phyloP scores from a whole-genome alignment of 257 asterid genomes.

The Coffea eugenioides region DNA sequence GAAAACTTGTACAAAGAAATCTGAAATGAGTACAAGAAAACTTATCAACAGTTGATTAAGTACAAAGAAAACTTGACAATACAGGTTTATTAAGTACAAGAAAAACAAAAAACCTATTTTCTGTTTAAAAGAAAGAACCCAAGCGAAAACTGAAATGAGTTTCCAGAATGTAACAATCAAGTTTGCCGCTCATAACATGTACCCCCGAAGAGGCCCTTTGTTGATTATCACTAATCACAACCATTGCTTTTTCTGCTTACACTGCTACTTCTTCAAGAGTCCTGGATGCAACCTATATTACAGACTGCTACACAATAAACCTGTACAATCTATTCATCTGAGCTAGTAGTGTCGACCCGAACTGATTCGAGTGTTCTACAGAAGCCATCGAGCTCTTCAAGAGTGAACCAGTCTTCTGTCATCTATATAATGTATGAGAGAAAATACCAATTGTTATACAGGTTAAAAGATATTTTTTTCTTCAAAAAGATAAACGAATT shows the following conservation, averaged over 20 bases:
- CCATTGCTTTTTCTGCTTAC: not conserved
- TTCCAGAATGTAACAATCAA: not conserved
- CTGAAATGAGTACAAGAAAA: no score
- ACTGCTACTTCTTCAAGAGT: not conserved
- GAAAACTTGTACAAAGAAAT: no score
- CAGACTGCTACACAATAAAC: not conserved
- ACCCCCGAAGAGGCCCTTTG: not conserved
- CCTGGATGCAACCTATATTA: not conserved
- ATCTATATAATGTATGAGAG: slow-evolving; percentile 34
- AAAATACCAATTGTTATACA: not conserved
- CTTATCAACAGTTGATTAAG: no score
- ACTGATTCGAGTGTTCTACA: slow-evolving; percentile 29
- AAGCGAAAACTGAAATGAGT: not conserved
- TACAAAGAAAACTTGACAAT: no score
- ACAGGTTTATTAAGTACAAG: not conserved
- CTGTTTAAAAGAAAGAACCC: not conserved
- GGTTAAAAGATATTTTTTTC: not conserved
- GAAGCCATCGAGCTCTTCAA: slow-evolving; percentile 45
- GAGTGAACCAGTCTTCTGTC: slow-evolving; percentile 54
- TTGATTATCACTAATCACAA: no score
- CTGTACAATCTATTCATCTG: not conserved
- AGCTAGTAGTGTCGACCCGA: not conserved
- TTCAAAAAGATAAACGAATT: not conserved
- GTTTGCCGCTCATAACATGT: not conserved
- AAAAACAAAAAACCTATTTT: no score